Evolutionary conservation across 768 basidiomycete genomes (phyloP).

Genomic region (Calvatia gigantea): DNA sequence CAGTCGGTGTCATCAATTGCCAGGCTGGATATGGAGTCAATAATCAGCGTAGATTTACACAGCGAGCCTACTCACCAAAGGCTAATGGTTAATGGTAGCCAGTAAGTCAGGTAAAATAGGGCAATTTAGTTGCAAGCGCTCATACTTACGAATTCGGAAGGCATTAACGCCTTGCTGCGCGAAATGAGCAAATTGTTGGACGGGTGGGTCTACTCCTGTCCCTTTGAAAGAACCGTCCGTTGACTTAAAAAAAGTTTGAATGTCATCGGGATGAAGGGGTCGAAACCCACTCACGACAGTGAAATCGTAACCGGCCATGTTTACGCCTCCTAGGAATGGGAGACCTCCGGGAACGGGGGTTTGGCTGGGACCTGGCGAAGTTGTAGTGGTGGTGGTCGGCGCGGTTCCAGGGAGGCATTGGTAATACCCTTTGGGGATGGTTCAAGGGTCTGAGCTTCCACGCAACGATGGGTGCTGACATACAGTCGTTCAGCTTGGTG

Average conservation of each 20-base stretch:
- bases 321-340: slow-evolving; percentile 44
- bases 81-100: background rate
- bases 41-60: background rate
- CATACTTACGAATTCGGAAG: slow-evolving; percentile 34
- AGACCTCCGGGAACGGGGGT: slow-evolving; percentile 19
- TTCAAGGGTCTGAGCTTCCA: background rate
- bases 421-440: slow-evolving; percentile 25
- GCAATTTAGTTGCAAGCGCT: background rate
- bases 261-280: background rate
- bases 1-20: slow-evolving; percentile 47
- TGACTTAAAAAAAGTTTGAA: slow-evolving; percentile 17
- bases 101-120: too few species aligned
- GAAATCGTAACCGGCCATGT: slow-evolving; percentile 47
- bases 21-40: slow-evolving; percentile 31
- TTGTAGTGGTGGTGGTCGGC: slow-evolving; percentile 14
- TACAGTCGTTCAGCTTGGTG: slow-evolving; percentile 29
- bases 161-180: slow-evolving; percentile 43
- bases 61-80: background rate
- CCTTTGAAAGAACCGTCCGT: slow-evolving; percentile 45
- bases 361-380: slow-evolving; percentile 18
- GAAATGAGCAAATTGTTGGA: slow-evolving; percentile 46
- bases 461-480: background rate
- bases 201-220: slow-evolving; percentile 33
- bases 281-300: slow-evolving; percentile 28
- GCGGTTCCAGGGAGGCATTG: slow-evolving; percentile 32